Base-by-base conservation (phyloP, 192 early-diverging fungal genomes). In the Glomus cerebriforme region DNA sequence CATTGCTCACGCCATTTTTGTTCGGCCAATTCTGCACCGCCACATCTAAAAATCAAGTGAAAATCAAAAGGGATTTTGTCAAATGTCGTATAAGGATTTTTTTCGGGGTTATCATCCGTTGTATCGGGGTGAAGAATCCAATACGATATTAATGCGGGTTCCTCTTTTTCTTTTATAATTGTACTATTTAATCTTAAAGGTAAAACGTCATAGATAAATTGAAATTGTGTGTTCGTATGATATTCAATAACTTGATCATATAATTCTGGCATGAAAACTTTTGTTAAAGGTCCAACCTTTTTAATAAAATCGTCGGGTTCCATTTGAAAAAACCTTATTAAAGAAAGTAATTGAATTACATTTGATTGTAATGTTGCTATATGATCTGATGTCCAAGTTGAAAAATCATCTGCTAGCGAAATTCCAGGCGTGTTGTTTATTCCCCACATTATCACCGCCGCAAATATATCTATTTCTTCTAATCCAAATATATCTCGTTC, bases 401-500 rank as follows among this genome's bases (percentile, higher is more conserved):
- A 37, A 68, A 68, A 68, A 37, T 68, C 66, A 35, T 68, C 66
- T 15, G 22, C 31, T 6, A 37, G 35, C 24, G 66, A 68, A 37
- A 68, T 68, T 19, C 34, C 34, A 68, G 66, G 66, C 4, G 66
- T 68, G 9, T 68, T 68, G 39, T 68, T 68, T 22, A 68, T 68
- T 22, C 66, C 66, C 66, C 66, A 68, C 66, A 68, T 68, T n/a
- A 68, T 68, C 9, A 68, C 66, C 2, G 32, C 66, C 3, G 34
- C 66, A 68, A 68, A 68, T 35, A 68, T 37, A 35, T 68, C 66
- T 22, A 68, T 68, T 37, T 68, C 66, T 19, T 68, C 66, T 9
- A 68, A 68, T 22, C 66, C 66, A n/a, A 68, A 68, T 68, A 68
- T 68, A 6, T 68, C 66, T 43, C 66, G 17, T n/a, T 68, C 66